Evolutionary conservation across 768 basidiomycete species (phyloP), one percentile per base, ranked within the genome.

Genomic region (Lentinula edodes): DNA sequence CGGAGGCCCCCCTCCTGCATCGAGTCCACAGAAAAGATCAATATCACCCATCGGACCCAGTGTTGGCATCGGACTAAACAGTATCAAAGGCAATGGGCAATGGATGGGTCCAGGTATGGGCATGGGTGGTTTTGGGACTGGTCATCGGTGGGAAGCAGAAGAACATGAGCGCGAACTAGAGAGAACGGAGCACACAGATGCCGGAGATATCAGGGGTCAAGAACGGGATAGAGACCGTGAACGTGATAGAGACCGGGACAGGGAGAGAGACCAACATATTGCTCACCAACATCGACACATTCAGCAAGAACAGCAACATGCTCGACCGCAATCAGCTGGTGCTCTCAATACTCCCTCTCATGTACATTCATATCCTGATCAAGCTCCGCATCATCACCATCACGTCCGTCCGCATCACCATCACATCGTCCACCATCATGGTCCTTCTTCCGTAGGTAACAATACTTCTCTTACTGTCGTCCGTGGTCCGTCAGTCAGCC

Each of bases 401-500:
- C 81, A 78, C 57, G 78, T 76, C 32, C 66, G 72, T 2, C 75
- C 74, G 39, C 60, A 61, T 34, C 77, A 78, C 41, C 74, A 76
- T 62, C 76, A 78, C 60, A 71, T 76, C 39, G 65, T 74, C n/a
- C 82, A 82, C 55, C 83, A 86, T 61, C 84, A 85, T 63, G 76
- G 78, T 8, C 61, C 61, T 39, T 28, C 28, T 28, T 57, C 52
- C 59, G 48, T 5, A 53, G 60, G 65, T 41, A 74, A 48, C 1
- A 52, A 41, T 42, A 32, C 48, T 20, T 72, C 76, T 43, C 61
- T 74, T 43, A 75, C 74, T 18, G 71, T 72, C 15, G n/a, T 43
- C 20, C 62, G 61, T 41, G 46, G 54, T 16, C 65, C 67, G 6
- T 64, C 65, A n/a, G 67, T 65, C 2, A 67, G 62, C 60, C 63